Conservation (phyloP, 352 stramenopile species). For the Elongisporangium undulatum region DNA sequence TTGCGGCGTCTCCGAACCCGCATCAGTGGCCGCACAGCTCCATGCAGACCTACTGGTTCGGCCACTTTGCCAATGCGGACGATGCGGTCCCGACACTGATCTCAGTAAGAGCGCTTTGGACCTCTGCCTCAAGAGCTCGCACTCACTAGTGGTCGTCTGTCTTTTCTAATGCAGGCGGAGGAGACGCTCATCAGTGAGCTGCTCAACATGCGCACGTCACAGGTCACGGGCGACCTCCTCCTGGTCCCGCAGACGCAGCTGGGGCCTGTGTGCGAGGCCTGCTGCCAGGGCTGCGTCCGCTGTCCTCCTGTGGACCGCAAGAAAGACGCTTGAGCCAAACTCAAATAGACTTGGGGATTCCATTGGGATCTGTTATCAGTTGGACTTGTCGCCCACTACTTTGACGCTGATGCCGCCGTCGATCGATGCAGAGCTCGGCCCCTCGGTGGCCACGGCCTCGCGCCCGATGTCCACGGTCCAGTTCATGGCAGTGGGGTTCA, state of each 20-base stretch:
- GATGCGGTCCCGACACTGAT: slow-evolving; percentile 38
- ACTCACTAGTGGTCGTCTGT: neutral
- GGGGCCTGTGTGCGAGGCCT: slow-evolving; percentile 61
- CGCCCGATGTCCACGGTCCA: slow-evolving; percentile 77
- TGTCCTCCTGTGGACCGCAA: slow-evolving; percentile 27
- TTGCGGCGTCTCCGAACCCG: slow-evolving; percentile 49
- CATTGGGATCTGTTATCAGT: neutral
- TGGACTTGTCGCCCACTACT: slow-evolving; percentile 30
- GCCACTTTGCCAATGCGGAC: slow-evolving; percentile 43
- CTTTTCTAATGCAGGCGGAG: slow-evolving; percentile 32
- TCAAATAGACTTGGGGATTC: neutral
- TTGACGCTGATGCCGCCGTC: slow-evolving; percentile 31
- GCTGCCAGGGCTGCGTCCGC: slow-evolving; percentile 48
- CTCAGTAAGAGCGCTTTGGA: slow-evolving; percentile 15
- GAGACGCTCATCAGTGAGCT: slow-evolving; percentile 42
- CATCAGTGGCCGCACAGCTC: slow-evolving; percentile 57
- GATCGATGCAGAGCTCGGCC: slow-evolving; percentile 1
- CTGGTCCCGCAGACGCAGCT: slow-evolving; percentile 79
- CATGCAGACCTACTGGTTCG: slow-evolving; percentile 78
- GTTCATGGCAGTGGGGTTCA: slow-evolving; percentile 47
- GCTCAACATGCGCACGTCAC: slow-evolving; percentile 67
- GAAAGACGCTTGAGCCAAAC: slow-evolving; percentile 9
- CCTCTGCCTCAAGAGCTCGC: neutral
- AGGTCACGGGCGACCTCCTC: slow-evolving; percentile 63
- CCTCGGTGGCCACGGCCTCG: slow-evolving; percentile 24